Conservation (phyloP, 805 yeast genomes). For the Wickerhamiella occidentalis region DNA sequence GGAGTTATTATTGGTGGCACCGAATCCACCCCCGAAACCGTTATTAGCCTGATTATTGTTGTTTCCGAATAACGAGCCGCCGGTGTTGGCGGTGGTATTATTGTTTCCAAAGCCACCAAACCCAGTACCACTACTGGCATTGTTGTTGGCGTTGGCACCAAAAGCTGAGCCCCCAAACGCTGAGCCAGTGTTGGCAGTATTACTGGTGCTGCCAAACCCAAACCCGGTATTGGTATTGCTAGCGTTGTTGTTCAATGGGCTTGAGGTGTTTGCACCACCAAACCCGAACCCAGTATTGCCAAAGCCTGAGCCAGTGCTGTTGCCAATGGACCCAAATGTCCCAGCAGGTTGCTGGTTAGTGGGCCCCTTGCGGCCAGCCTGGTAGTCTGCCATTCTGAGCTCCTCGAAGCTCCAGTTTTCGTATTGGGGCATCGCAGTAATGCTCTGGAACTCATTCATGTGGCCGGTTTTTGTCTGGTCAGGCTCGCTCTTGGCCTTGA, state of each 20-base stretch:
- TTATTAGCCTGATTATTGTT: slow-evolving; percentile 2
- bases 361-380: slow-evolving; percentile 42
- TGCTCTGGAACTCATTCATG: slow-evolving; percentile 45
- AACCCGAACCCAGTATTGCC: slow-evolving; percentile 8
- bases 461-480: slow-evolving; percentile 50
- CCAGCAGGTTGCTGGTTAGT: slow-evolving; percentile 8
- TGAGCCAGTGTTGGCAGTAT: not conserved
- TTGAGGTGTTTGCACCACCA: slow-evolving; percentile 10
- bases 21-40: slow-evolving; percentile 8
- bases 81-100: slow-evolving; percentile 9
- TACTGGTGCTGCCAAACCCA: slow-evolving; percentile 14
- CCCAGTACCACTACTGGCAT: slow-evolving; percentile 13
- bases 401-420: slow-evolving; percentile 73
- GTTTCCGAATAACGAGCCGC: slow-evolving; percentile 10
- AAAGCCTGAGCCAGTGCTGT: not conserved
- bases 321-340: not conserved
- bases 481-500: slow-evolving; percentile 55
- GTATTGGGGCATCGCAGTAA: slow-evolving; percentile 86
- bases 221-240: slow-evolving; percentile 13
- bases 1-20: slow-evolving; percentile 16
- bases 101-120: slow-evolving; percentile 11
- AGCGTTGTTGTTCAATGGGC: slow-evolving; percentile 9
- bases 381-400: slow-evolving; percentile 78
- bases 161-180: slow-evolving; percentile 14
- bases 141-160: slow-evolving; percentile 17